Evolutionary conservation across 768 basidiomycete genomes (phyloP).

Genomic region (Tulasnella sp.): DNA sequence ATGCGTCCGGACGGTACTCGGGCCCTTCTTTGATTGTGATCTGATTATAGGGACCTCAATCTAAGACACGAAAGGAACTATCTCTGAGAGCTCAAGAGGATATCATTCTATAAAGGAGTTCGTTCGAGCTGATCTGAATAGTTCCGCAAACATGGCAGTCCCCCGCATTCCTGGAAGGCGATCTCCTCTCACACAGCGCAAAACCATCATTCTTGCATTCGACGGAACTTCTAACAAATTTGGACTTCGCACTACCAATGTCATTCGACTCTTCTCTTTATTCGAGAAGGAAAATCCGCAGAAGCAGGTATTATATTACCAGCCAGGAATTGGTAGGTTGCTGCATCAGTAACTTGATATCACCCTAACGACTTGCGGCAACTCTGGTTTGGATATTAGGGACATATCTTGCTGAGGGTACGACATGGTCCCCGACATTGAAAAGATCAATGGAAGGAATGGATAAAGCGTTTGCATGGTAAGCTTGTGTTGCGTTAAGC

Average conservation of each 20-base stretch:
- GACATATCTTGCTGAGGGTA: background rate
- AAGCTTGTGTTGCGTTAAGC: background rate
- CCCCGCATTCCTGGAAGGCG: no score
- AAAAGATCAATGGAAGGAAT: background rate
- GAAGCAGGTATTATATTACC: background rate
- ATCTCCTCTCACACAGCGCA: background rate
- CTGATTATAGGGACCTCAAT: no score
- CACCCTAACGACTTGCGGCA: no score
- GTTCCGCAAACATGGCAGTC: no score
- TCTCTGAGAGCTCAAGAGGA: no score
- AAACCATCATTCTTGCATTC: background rate
- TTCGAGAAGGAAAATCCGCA: background rate
- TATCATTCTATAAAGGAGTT: no score
- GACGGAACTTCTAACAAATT: constrained; percentile 12
- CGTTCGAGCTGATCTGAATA: no score
- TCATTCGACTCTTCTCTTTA: constrained; percentile 4
- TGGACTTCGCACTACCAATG: background rate
- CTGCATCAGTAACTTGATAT: background rate
- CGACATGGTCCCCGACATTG: background rate
- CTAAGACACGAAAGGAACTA: no score
- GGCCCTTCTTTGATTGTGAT: no score
- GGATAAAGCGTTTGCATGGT: constrained; percentile 9
- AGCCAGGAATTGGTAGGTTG: background rate
- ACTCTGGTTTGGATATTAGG: background rate
- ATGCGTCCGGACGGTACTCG: no score